Percentiles rank a stretch among this genome's conserved stretches.
These are phyloP conservation scores for Helichrysum umbraculigerum DNA, from an alignment of 129 eudicot genomes.

Conservation along the genomic window DNA sequence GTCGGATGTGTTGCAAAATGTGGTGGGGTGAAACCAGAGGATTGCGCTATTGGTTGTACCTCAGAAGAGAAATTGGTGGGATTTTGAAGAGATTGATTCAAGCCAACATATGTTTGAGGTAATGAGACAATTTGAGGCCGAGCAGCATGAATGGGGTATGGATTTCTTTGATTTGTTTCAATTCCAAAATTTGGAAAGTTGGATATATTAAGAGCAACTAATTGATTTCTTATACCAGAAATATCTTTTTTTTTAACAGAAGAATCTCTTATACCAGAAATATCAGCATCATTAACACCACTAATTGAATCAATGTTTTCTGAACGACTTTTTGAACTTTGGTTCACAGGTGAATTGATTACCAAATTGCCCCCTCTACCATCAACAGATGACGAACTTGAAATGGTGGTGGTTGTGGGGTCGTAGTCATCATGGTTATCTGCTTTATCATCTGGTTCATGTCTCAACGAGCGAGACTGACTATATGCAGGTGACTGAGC, in stretches of 20 bases:
- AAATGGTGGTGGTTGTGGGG: conserved; percentile 31
- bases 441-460: conserved; percentile 38
- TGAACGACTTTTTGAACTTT: conserved; percentile 22
- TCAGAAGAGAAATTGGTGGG: conserved; percentile 38
- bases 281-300: conserved; percentile 22
- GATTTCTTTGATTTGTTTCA: conserved; percentile 27
- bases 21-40: conserved; percentile 37
- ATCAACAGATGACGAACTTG: conserved; percentile 40
- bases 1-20: conserved; percentile 37
- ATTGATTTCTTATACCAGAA: conserved; percentile 32
- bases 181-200: conserved; percentile 35
- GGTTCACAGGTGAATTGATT: conserved; percentile 11
- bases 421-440: conserved; percentile 22
- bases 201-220: conserved; percentile 26
- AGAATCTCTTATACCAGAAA: conserved; percentile 29
- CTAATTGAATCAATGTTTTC: conserved; percentile 30
- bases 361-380: conserved; percentile 17
- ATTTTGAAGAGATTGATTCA: conserved; percentile 41
- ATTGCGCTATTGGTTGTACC: conserved; percentile 19
- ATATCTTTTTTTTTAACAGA: neutral
- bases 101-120: conserved; percentile 30
- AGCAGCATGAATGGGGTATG: conserved; percentile 26
- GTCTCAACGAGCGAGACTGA: conserved; percentile 25
- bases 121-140: conserved; percentile 33
- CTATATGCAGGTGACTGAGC: conserved; percentile 37